Evolutionary conservation across 2,329 filamentous ascomycete genomes (phyloP).

Genomic region (Capronia americana): DNA sequence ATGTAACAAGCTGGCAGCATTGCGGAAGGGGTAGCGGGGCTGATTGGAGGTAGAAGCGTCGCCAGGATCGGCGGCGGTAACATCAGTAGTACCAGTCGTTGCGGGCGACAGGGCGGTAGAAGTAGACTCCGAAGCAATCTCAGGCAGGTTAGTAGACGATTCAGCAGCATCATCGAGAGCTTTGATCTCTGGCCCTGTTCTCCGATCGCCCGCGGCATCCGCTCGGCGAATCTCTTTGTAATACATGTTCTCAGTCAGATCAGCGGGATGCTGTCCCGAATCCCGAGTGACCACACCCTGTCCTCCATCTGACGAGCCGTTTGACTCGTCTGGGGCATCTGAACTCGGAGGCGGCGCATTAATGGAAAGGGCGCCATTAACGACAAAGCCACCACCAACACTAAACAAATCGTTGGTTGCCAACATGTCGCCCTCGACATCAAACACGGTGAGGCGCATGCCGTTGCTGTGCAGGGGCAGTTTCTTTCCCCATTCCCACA

Average conservation of each 20-base stretch:
- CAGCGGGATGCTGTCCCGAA: slow-evolving; percentile 27
- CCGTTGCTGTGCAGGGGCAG: slow-evolving; percentile 36
- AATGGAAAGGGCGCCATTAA: slow-evolving; percentile 28
- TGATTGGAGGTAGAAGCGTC: background rate
- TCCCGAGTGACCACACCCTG: slow-evolving; percentile 2
- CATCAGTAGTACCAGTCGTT: background rate
- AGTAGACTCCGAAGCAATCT: background rate
- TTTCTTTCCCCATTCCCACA: slow-evolving; percentile 35
- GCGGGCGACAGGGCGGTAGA: background rate
- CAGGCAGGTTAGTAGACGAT: background rate
- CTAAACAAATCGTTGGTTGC: slow-evolving; percentile 36
- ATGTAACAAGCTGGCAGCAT: slow-evolving; percentile 29
- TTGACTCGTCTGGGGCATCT: background rate
- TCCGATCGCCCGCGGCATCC: slow-evolving; percentile 26
- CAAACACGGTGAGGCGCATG: slow-evolving; percentile 32
- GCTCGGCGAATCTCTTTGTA: slow-evolving; percentile 33
- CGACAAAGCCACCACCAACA: slow-evolving; percentile 36
- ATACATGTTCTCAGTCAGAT: slow-evolving; percentile 31
- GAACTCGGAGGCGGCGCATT: background rate
- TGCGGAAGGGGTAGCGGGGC: slow-evolving; percentile 32
- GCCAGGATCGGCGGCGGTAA: background rate
- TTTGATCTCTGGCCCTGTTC: slow-evolving; percentile 15
- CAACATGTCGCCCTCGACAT: slow-evolving; percentile 32
- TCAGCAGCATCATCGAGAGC: background rate
- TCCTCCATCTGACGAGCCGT: background rate